Base-by-base conservation (phyloP, 2,329 filamentous ascomycete genomes). In the Phaeoacremonium minimum region DNA sequence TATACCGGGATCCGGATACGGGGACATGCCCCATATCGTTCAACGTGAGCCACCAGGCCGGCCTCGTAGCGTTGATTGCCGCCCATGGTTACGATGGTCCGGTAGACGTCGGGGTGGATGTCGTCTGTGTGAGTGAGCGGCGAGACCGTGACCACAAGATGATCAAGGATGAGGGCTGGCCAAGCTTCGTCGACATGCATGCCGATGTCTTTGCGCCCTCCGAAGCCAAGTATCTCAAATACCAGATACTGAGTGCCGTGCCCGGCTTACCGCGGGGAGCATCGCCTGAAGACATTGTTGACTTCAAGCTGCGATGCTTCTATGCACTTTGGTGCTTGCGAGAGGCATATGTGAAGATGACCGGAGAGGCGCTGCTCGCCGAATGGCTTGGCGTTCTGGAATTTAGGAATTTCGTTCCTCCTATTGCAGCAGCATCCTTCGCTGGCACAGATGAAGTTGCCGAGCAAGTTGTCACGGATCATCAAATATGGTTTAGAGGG, bases 341-440 rank as follows among this genome's bases (percentile, higher is more conserved):
- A 48, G 86, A 91, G 63, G 81, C 85, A 1, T 90, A 87, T 55
- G 80, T 90, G 58, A 91, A 90, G 73, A 80, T 91, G 64, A 85
- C 84, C 18, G 86, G 86, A 17, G 84, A 90, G 50, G 86, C 84
- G 1, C 67, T 91, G 40, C 66, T 89, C 7, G 86, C 86, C 0
- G 67, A 69, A 4, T 91, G 86, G 86, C 67, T 91, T 33, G 66
- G 65, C 34, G 75, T 84, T 33, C 63, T 90, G 7, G 82, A 89
- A 49, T 87, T 91, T 52, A 65, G 69, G 40, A 63, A 69, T 33
- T 83, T 87, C 35, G 64, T 67, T 34, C 73, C 80, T 33, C 80
- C 82, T 4, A 43, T 38, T 36, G 56, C 58, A 7, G 55, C 52
- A 16, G 31, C 30, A 12, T 48, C 19, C 13, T 53, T 49, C 30